Conservation (phyloP, 1,284 basidiomycete genomes). For the Inonotus obliquus region DNA sequence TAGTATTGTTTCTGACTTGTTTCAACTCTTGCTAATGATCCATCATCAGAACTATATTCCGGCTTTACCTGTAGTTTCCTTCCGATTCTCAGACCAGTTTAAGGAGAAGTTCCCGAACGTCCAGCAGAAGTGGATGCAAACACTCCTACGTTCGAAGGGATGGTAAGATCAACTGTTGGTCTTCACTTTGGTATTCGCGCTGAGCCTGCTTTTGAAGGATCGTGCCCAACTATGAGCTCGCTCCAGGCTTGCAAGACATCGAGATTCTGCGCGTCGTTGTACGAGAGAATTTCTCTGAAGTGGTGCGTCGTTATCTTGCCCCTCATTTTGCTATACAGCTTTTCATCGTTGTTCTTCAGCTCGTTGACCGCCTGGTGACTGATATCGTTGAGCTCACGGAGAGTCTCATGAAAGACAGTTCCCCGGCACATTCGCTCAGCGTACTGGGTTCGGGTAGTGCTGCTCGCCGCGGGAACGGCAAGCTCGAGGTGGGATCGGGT, state of each 20-base stretch:
- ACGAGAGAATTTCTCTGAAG: conserved; percentile 67
- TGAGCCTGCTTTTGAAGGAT: conserved; percentile 44
- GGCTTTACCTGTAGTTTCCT: conserved; percentile 88
- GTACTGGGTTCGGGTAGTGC: conserved; percentile 33
- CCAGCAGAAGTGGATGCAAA: conserved; percentile 89
- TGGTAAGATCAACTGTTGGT: conserved; percentile 43
- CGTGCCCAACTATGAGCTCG: conserved; percentile 83
- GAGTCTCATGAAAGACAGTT: conserved; percentile 39
- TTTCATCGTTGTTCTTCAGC: conserved; percentile 28
- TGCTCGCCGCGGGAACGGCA: conserved; percentile 35
- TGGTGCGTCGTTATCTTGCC: conserved; percentile 29
- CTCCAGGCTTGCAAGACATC: conserved; percentile 61
- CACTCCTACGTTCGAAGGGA: conserved; percentile 67
- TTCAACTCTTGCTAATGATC: not conserved
- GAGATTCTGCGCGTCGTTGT: conserved; percentile 88
- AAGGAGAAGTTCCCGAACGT: conserved; percentile 65
- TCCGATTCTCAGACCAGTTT: conserved; percentile 84
- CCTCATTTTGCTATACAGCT: not conserved
- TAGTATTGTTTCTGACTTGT: conserved; percentile 11
- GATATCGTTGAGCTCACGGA: conserved; percentile 65
- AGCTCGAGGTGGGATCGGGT: conserved; percentile 40
- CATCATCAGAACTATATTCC: conserved; percentile 57
- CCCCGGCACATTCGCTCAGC: conserved; percentile 48
- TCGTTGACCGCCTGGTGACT: conserved; percentile 57
- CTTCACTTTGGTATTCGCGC: not conserved